Evolutionary conservation across 495 filamentous ascomycete species (phyloP).

Genomic region (Tirmania nivea): DNA sequence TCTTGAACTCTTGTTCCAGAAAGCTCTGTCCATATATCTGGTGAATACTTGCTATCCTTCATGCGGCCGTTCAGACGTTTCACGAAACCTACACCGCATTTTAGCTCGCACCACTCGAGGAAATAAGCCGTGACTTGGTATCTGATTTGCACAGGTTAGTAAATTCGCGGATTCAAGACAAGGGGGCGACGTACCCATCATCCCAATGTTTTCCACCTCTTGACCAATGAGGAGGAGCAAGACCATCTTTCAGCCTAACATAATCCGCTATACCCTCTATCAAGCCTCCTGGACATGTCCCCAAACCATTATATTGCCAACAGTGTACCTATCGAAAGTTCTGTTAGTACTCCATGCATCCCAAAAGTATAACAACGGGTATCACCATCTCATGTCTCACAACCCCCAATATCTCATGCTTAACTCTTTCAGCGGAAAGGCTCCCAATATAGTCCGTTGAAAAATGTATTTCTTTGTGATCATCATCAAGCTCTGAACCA

Average conservation of each 20-base stretch:
- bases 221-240: constrained; percentile 73
- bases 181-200: constrained; percentile 27
- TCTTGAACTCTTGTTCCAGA: constrained; percentile 41
- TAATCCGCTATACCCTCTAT: constrained; percentile 92
- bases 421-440: constrained; percentile 22
- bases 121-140: constrained; percentile 91
- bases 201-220: constrained; percentile 50
- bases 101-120: constrained; percentile 46
- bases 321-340: constrained; percentile 40
- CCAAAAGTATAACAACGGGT: no score
- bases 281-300: constrained; percentile 48
- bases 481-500: constrained; percentile 56
- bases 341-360: no score
- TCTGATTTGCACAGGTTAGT: not conserved
- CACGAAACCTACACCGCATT: constrained; percentile 50
- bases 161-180: not conserved
- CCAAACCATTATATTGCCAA: constrained; percentile 57
- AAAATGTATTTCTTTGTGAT: constrained; percentile 92
- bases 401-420: constrained; percentile 58
- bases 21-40: constrained; percentile 42
- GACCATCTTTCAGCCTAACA: constrained; percentile 52
- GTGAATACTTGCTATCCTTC: constrained; percentile 33
- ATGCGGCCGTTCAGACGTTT: constrained; percentile 51
- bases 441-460: constrained; percentile 49
- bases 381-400: constrained; percentile 63